Base-by-base conservation (phyloP, 1,284 basidiomycete species). In the Chalciporus sp. region DNA sequence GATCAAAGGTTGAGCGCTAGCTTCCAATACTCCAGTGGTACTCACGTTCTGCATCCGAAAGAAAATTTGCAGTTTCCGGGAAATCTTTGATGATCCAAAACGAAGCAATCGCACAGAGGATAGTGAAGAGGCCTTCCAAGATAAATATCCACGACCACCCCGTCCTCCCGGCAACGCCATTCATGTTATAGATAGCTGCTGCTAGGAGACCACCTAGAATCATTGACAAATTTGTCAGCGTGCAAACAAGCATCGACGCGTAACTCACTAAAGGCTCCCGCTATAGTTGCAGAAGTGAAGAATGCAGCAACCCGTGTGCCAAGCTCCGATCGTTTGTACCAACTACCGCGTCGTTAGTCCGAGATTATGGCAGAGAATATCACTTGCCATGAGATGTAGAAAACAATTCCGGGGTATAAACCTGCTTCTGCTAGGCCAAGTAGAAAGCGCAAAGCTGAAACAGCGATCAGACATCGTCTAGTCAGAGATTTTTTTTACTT, bases 101-200 rank as follows among this genome's bases (percentile, higher is more conserved):
- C 9, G 82, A 80, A 1, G 68, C 69, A 11, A 74, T 47, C 1
- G 78, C 82, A 42, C 77, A 74, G 8, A 82, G 20, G 29, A 90
- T 74, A 0, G 90, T 92, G 42, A 82, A 75, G 37, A 91, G 72
- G 10, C 89, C 90, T 70, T 92, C 89, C 4, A 92, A 72, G 56
- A 92, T 90, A 70, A 90, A 88, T 51, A 90, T 88, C 85, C 85
- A 66, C 14, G 62, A 64, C 62, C 65, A 69, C 12, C 72, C 85
- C 19, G 79, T 73, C 60, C 78, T 82, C 28, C 84, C 82, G 3
- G 79, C 86, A 26, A 90, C 66, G 12, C 84, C 85, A 57, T 87
- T 72, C 85, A 88, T 86, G 43, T 88, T 85, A 10, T 76, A 75
- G 31, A 88, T 88, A 2, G 81, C 85, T n/a, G 81, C 79, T 39